phyloP scores from a whole-genome alignment of 768 basidiomycete genomes.

The Macrolepiota dolichaula region DNA sequence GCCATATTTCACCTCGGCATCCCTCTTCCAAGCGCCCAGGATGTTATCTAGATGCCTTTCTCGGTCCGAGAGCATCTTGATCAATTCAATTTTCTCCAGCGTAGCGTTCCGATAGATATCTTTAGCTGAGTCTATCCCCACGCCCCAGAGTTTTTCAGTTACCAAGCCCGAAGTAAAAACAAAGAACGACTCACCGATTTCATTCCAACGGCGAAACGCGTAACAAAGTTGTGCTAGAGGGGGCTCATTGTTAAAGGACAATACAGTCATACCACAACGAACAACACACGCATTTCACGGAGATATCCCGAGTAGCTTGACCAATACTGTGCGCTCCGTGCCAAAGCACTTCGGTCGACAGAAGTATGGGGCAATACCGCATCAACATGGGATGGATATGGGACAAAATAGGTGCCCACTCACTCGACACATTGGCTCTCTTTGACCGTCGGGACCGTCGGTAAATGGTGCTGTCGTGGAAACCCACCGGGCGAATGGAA shows the following conservation, averaged over 20 bases:
- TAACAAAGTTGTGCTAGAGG: constrained; percentile 68
- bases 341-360: constrained; percentile 51
- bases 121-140: constrained; percentile 12
- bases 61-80: constrained; percentile 35
- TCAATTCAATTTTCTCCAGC: constrained; percentile 47
- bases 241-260: constrained; percentile 4
- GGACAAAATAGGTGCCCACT: no score
- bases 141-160: neutral
- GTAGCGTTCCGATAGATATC: constrained; percentile 63
- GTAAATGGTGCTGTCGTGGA: constrained; percentile 14
- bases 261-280: constrained; percentile 1
- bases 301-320: constrained; percentile 84
- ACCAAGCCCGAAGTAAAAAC: constrained; percentile 14
- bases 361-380: neutral
- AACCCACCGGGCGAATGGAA: constrained; percentile 23
- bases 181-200: constrained; percentile 51
- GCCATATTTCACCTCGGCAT: neutral
- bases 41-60: neutral
- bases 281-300: constrained; percentile 66
- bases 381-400: neutral
- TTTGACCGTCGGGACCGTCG: constrained; percentile 35
- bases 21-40: neutral
- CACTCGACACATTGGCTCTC: constrained; percentile 33
- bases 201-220: constrained; percentile 70
- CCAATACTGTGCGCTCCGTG: constrained; percentile 80